Base-by-base conservation (phyloP, 2,329 filamentous ascomycete genomes). In the Leptographium lundbergii region DNA sequence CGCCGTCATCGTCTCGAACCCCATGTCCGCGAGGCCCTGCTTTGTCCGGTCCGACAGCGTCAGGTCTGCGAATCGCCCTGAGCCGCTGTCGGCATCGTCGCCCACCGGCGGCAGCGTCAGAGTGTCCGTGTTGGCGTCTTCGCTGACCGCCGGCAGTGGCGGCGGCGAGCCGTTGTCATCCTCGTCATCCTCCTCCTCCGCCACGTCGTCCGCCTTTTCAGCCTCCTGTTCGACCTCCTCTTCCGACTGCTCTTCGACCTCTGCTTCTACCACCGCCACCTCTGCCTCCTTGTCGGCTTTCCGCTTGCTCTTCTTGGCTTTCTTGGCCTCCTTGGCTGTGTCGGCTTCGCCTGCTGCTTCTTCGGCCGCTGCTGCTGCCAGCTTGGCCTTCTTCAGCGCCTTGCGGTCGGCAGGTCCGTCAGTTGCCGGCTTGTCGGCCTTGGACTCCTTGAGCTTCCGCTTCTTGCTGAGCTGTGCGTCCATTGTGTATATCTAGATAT, bases 1-100 rank as follows among this genome's bases (percentile, higher is more conserved):
- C 71, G 94, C 89, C 0, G 94, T 97, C 91, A 99, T 96, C 54
- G 81, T 91, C 68, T 88, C 86, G 70, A 97, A 96, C 17, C 88
- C 88, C 92, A 99, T 97, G 63, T 88, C 89, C 60, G 85, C 69
- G 66, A 96, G 91, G 10, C 91, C 91, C 74, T 87, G 84, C 80
- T 91, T 87, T 0, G 91, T 96, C 73, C 89, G 91, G 27, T 91
- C 87, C 1, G 89, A 94, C 13, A 99, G 80, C 58, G 88, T 88
- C 63, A 99, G 77, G 64, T 97, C 87, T 39, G 82, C 75, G 69
- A 96, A 96, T 57, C 84, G 83, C 6, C 9, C n/a, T 27, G 48
- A 6, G 5, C 22, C 45, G 32, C 34, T n/a, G 67, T 86, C 77
- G 25, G 86, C 84, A 59, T 86, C 81, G 56, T 86, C 81, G 56